phyloP scores from a whole-genome alignment of 2,329 filamentous ascomycete species.

The Aspergillus japonicus region DNA sequence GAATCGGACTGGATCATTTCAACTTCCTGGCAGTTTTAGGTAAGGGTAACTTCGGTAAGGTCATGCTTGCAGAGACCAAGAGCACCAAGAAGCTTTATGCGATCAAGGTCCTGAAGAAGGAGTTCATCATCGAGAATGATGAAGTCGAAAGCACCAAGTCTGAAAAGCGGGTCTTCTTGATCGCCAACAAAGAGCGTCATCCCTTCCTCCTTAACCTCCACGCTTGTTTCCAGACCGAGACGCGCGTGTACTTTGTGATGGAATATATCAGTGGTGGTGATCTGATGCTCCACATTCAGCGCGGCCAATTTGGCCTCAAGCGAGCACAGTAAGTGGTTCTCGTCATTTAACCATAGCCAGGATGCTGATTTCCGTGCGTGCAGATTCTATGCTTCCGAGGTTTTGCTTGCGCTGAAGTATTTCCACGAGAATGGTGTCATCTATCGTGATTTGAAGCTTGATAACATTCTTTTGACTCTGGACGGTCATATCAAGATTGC shows the following conservation, averaged over 20 bases:
- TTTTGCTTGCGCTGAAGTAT: conserved; percentile 95
- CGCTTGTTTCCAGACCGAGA: conserved; percentile 98
- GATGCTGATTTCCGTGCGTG: not conserved
- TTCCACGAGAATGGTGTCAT: conserved; percentile 99
- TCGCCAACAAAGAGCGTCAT: conserved; percentile 95
- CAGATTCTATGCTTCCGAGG: conserved; percentile 95
- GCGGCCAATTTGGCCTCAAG: conserved; percentile 92
- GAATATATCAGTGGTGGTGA: conserved; percentile 99
- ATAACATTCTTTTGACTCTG: conserved; percentile 88
- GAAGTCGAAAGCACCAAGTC: conserved; percentile 97
- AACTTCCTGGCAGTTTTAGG: conserved; percentile 97
- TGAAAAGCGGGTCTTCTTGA: conserved; percentile 94
- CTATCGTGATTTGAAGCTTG: conserved; percentile 78
- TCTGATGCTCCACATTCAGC: conserved; percentile 97
- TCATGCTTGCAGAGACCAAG: conserved; percentile 99
- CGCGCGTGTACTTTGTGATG: conserved; percentile 98
- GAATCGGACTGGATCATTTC: conserved; percentile 96
- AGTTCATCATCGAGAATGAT: conserved; percentile 99
- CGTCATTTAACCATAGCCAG: not conserved
- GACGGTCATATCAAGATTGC: conserved; percentile 98
- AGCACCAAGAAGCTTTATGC: conserved; percentile 87
- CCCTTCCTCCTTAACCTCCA: conserved; percentile 94
- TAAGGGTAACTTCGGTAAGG: conserved; percentile 99
- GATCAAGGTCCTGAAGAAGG: conserved; percentile 99
- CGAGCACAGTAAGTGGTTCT: conserved; percentile 74